A percentile compares a stretch with the other conserved stretches of the same genome.
These are phyloP conservation scores for Eucalyptus erythrocorys DNA, from an alignment of 345 rosid genomes.

Conservation along the genomic window DNA sequence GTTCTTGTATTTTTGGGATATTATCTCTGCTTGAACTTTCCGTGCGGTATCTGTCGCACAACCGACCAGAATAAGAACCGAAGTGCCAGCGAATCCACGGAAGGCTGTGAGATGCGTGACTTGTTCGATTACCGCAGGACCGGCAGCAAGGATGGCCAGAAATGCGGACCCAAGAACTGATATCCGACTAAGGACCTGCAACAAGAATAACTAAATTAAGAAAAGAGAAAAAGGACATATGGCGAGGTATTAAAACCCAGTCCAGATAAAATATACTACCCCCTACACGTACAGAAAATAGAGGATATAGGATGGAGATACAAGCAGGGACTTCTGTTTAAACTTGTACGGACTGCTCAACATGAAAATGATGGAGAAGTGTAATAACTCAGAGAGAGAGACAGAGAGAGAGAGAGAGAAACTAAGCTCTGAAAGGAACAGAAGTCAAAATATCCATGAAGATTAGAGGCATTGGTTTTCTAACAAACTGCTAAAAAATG, in stretches of 20 bases:
- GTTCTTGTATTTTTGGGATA: slow-evolving; percentile 91
- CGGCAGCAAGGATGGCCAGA: slow-evolving; percentile 92
- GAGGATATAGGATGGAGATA: background rate
- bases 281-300: background rate
- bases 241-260: background rate
- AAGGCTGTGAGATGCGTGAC: slow-evolving; percentile 90
- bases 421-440: background rate
- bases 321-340: background rate
- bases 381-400: background rate
- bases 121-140: slow-evolving; percentile 88
- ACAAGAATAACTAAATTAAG: background rate
- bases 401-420: background rate
- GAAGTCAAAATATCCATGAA: background rate
- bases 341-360: background rate
- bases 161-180: slow-evolving; percentile 87
- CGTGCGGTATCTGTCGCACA: slow-evolving; percentile 97
- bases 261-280: background rate
- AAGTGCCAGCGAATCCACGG: slow-evolving; percentile 96
- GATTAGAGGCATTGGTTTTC: background rate
- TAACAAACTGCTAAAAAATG: background rate
- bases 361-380: background rate
- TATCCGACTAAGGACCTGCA: slow-evolving; percentile 87
- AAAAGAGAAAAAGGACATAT: background rate
- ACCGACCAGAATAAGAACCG: slow-evolving; percentile 97
- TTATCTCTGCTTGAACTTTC: slow-evolving; percentile 93